Percentiles rank a stretch among this genome's conserved stretches.
These are phyloP conservation scores for Chlorencoelia australis DNA, from an alignment of 2,329 filamentous ascomycete species.

Conservation along the genomic window DNA sequence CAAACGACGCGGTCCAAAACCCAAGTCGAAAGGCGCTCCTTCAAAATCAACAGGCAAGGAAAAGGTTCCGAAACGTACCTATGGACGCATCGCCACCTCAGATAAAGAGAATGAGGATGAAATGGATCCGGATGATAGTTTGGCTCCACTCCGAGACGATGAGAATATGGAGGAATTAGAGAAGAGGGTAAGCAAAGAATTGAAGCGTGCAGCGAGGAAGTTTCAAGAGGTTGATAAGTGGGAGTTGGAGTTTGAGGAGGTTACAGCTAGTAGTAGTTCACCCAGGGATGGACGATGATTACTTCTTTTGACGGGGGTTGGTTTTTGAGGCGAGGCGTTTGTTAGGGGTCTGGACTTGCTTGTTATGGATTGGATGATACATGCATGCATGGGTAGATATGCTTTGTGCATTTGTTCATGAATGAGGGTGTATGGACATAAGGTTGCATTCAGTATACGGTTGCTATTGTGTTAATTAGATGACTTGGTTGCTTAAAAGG, in stretches of 20 bases:
- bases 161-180: slow-evolving; percentile 31
- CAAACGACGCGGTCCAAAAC: background rate
- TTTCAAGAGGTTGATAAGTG: slow-evolving; percentile 62
- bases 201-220: slow-evolving; percentile 49
- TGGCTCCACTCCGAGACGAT: slow-evolving; percentile 37
- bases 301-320: too few species aligned
- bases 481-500: too few species aligned
- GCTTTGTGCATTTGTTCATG: too few species aligned
- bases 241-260: slow-evolving; percentile 58
- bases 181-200: slow-evolving; percentile 32
- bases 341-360: too few species aligned
- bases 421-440: too few species aligned
- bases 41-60: slow-evolving; percentile 17
- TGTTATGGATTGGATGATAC: too few species aligned
- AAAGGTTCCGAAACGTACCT: slow-evolving; percentile 31
- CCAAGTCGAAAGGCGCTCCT: slow-evolving; percentile 14
- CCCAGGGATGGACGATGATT: slow-evolving; percentile 39
- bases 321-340: too few species aligned
- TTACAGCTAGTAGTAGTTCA: slow-evolving; percentile 42
- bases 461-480: too few species aligned
- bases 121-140: slow-evolving; percentile 29
- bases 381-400: too few species aligned
- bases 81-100: slow-evolving; percentile 30
- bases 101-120: slow-evolving; percentile 48
- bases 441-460: too few species aligned